These are phyloP conservation scores for Marchantia polymorpha DNA, from an alignment of 225 moss, liverwort and hornwort species.

Conservation along the genomic window DNA sequence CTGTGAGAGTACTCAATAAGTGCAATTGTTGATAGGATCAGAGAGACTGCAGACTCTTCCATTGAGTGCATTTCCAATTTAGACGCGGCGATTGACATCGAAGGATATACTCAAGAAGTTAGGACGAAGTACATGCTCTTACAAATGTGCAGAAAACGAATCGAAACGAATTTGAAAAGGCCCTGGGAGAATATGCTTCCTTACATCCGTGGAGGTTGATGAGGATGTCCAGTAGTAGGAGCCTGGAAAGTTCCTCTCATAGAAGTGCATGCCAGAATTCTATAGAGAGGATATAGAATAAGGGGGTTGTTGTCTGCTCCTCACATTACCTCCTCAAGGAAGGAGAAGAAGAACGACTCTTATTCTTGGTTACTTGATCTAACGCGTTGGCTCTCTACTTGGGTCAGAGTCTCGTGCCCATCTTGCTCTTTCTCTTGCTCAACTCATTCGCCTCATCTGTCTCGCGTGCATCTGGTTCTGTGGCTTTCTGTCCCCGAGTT, in stretches of 20 bases:
- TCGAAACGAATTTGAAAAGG: neutral
- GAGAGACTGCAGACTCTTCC: slow-evolving; percentile 1
- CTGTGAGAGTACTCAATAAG: neutral
- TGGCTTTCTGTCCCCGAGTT: too few species aligned
- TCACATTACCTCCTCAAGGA: neutral
- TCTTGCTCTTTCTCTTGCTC: neutral
- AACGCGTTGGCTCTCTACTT: neutral
- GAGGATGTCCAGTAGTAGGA: neutral
- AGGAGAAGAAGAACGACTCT: neutral
- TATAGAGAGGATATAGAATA: neutral
- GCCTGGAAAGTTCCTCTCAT: neutral
- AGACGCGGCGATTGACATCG: slow-evolving; percentile 5
- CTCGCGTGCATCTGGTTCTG: too few species aligned
- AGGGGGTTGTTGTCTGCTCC: neutral
- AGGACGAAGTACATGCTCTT: neutral
- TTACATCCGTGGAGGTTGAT: neutral
- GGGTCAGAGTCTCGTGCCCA: neutral
- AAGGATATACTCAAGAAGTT: neutral
- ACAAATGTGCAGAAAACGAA: neutral
- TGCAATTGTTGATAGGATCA: neutral
- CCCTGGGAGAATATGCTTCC: neutral
- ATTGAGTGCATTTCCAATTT: slow-evolving; percentile 2
- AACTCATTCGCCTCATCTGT: too few species aligned
- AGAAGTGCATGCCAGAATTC: neutral
- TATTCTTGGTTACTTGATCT: neutral